These are phyloP conservation scores for Ceratocystis destructans DNA, from an alignment of 2,329 filamentous ascomycete genomes.

Conservation along the genomic window DNA sequence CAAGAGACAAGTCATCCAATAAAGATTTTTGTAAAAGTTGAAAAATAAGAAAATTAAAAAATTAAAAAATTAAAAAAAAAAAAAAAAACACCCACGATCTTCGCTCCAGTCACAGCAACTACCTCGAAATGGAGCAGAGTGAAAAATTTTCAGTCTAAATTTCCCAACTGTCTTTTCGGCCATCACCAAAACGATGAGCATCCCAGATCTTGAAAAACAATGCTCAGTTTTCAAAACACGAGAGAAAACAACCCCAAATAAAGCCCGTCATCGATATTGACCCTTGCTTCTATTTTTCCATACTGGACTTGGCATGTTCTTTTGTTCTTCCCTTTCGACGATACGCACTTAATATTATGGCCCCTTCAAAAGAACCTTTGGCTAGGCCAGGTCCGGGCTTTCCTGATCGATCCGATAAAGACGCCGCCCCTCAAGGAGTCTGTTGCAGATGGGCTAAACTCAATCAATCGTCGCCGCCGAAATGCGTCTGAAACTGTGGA, in stretches of 20 bases:
- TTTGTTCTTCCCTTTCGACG: slow-evolving; percentile 2
- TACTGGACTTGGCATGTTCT: slow-evolving; percentile 6
- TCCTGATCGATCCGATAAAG: slow-evolving; percentile 8
- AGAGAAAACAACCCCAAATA: not conserved
- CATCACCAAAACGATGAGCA: not conserved
- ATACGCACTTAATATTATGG: not conserved
- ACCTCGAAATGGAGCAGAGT: too few species aligned
- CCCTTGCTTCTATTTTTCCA: slow-evolving; percentile 2
- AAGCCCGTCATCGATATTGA: slow-evolving; percentile 6
- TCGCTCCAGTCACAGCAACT: too few species aligned
- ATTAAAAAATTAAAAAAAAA: too few species aligned
- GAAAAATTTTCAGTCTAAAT: not conserved
- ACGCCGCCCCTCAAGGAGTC: not conserved
- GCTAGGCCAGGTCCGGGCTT: slow-evolving; percentile 5
- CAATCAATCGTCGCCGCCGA: not conserved
- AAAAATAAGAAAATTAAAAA: too few species aligned
- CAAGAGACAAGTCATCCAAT: too few species aligned
- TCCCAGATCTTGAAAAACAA: not conserved
- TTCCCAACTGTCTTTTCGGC: not conserved
- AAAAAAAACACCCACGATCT: too few species aligned
- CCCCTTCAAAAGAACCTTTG: slow-evolving; percentile 7
- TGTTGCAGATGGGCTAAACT: not conserved
- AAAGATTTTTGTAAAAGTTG: too few species aligned
- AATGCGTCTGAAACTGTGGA: too few species aligned
- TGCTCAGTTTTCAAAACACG: not conserved